Base-by-base conservation (phyloP, 2,329 filamentous ascomycete genomes). In the Macrophomina phaseolina region DNA sequence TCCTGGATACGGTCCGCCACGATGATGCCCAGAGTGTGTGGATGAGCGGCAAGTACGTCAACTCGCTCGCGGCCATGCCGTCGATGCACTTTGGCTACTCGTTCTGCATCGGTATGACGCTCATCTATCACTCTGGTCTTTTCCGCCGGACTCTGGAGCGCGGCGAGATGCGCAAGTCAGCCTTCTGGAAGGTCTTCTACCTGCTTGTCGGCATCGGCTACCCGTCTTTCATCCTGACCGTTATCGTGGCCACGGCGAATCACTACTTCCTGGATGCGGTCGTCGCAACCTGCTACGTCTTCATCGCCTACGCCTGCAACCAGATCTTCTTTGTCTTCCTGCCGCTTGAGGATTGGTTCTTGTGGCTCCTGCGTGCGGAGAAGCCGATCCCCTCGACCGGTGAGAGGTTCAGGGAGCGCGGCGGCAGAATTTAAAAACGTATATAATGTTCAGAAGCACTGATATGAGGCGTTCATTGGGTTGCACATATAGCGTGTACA, bases 221-320 rank as follows among this genome's bases (percentile, higher is more conserved):
- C 71, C 86, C 86, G 1, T 70, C 75, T 5, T 82, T 85, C 71
- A 85, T 88, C 62, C 72, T 89, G 58, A 79, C 83, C 0, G 84
- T 84, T 36, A 89, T 89, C 67, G 83, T 89, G 34, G 84, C 86
- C 16, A 89, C 87, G 0, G 87, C 86, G 40, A 89, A 89, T 71
- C 87, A 87, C 72, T 90, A 86, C 74, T 86, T 82, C 77, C 78
- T 87, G 67, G 85, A 87, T 71, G 85, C 85, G 0, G 72, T 82
- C 16, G 80, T 84, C 5, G 84, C 84, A 12, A 81, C 81, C 1
- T 76, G 80, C 67, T 84, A 83, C 23, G 83, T 84, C 3, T 75
- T 79, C 4, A 56, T 85, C 12, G 80, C 81, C 2, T 86, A 85
- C 69, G 55, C 79, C 5, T 79, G 78, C 69, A 87, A 87, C 72